phyloP scores from a whole-genome alignment of 2,329 filamentous ascomycete genomes.

The Calonectria honghensis region DNA sequence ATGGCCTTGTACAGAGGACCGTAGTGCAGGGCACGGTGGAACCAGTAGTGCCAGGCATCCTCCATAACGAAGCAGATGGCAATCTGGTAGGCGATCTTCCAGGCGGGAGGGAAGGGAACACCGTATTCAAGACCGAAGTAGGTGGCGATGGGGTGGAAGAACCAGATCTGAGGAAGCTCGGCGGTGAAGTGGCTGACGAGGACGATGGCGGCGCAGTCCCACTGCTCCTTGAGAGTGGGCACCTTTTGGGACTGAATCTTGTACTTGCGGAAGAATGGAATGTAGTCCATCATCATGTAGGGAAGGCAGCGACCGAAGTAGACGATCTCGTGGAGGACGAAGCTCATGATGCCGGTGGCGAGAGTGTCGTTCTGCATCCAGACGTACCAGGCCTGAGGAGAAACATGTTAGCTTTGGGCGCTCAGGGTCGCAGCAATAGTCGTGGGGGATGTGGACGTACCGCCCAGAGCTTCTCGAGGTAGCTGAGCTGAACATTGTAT shows the following conservation, averaged over 20 bases:
- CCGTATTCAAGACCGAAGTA: constrained; percentile 91
- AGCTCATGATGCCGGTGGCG: constrained; percentile 98
- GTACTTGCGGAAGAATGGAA: constrained; percentile 92
- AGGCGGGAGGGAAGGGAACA: constrained; percentile 90
- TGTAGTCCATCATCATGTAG: constrained; percentile 93
- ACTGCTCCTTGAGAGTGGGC: constrained; percentile 94
- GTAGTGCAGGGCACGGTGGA: constrained; percentile 94
- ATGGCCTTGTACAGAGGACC: constrained; percentile 96
- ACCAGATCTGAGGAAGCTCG: constrained; percentile 98
- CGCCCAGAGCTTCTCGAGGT: constrained; percentile 92
- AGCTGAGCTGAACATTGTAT: constrained; percentile 90
- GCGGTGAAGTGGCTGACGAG: constrained; percentile 97
- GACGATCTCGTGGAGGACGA: constrained; percentile 93
- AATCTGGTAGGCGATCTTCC: constrained; percentile 94
- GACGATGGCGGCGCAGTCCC: constrained; percentile 93
- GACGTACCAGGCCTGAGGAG: constrained; percentile 87
- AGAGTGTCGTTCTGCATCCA: constrained; percentile 99
- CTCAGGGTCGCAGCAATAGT: constrained; percentile 14
- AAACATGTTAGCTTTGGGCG: constrained; percentile 44
- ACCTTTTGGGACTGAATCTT: constrained; percentile 96
- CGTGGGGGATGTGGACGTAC: constrained; percentile 70
- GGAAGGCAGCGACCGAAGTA: constrained; percentile 96
- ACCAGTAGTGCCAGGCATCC: constrained; percentile 99
- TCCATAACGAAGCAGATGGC: constrained; percentile 96
- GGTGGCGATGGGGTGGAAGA: constrained; percentile 97